Conservation (phyloP, 768 basidiomycete species). For the Rhizopogon vulgaris region DNA sequence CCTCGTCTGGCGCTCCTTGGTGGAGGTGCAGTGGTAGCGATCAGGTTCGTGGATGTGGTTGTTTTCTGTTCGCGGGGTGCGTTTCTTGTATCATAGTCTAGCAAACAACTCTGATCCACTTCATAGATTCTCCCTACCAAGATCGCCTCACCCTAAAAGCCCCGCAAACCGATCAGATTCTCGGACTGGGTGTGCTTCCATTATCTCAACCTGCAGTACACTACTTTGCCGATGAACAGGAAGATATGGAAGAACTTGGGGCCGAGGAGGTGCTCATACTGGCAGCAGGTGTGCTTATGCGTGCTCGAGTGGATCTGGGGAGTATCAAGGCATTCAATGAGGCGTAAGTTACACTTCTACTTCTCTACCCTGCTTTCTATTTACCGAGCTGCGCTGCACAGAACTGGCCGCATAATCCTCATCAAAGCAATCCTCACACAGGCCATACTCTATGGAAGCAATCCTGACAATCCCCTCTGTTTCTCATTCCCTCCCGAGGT, state of each 20-base stretch:
- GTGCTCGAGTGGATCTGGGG: slow-evolving; percentile 54
- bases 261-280: slow-evolving; percentile 27
- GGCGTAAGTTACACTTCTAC: slow-evolving; percentile 39
- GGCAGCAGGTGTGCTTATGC: slow-evolving; percentile 68
- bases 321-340: slow-evolving; percentile 53
- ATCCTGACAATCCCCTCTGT: slow-evolving; percentile 70
- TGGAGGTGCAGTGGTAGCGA: slow-evolving; percentile 51
- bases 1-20: slow-evolving; percentile 58
- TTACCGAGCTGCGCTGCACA: slow-evolving; percentile 15
- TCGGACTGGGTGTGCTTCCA: slow-evolving; percentile 57
- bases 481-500: slow-evolving; percentile 79
- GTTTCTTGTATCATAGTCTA: neutral
- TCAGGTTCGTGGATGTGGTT: slow-evolving; percentile 75
- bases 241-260: slow-evolving; percentile 4
- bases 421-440: slow-evolving; percentile 80
- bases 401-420: slow-evolving; percentile 58
- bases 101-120: neutral
- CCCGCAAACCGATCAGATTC: slow-evolving; percentile 51
- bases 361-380: neutral
- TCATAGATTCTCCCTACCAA: slow-evolving; percentile 58
- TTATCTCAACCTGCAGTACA: slow-evolving; percentile 16
- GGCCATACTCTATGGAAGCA: slow-evolving; percentile 72
- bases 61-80: slow-evolving; percentile 64
- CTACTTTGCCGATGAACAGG: slow-evolving; percentile 5
- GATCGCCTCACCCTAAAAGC: slow-evolving; percentile 72